Conservation (phyloP, 345 rosid species). For the Pistacia atlantica region DNA sequence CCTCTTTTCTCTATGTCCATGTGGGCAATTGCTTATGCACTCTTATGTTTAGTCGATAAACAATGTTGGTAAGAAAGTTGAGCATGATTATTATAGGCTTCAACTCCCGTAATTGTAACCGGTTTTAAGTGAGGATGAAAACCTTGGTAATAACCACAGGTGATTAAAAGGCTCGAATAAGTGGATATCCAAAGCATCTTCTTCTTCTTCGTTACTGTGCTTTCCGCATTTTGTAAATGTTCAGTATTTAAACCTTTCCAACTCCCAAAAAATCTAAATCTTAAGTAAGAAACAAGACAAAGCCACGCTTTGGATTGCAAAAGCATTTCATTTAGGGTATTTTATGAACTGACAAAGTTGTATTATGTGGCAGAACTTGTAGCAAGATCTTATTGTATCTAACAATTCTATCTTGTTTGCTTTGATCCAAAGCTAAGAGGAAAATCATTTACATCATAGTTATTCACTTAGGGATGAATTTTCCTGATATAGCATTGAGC, state of each 20-base stretch:
- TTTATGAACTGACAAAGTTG: not conserved
- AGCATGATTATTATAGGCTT: constrained; percentile 22
- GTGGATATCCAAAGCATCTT: not conserved
- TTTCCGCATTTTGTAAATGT: not conserved
- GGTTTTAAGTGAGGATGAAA: constrained; percentile 16
- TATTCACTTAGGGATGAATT: too few species aligned
- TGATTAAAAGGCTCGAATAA: not conserved
- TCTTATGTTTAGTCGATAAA: constrained; percentile 14
- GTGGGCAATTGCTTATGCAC: constrained; percentile 17
- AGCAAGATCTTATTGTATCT: not conserved
- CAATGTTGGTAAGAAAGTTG: constrained; percentile 14
- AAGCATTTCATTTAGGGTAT: not conserved
- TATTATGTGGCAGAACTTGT: not conserved
- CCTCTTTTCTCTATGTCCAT: constrained; percentile 10
- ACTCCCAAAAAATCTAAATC: not conserved
- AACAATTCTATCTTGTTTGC: too few species aligned
- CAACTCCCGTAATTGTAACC: constrained; percentile 5
- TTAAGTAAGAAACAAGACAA: not conserved
- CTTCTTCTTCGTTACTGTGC: not conserved
- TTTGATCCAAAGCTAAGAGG: too few species aligned
- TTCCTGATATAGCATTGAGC: too few species aligned
- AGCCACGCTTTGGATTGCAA: not conserved
- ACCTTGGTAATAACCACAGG: not conserved
- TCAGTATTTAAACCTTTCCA: not conserved
- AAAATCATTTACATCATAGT: too few species aligned